Conservation (phyloP, 208 protist species). For the Crithidia thermophila region DNA sequence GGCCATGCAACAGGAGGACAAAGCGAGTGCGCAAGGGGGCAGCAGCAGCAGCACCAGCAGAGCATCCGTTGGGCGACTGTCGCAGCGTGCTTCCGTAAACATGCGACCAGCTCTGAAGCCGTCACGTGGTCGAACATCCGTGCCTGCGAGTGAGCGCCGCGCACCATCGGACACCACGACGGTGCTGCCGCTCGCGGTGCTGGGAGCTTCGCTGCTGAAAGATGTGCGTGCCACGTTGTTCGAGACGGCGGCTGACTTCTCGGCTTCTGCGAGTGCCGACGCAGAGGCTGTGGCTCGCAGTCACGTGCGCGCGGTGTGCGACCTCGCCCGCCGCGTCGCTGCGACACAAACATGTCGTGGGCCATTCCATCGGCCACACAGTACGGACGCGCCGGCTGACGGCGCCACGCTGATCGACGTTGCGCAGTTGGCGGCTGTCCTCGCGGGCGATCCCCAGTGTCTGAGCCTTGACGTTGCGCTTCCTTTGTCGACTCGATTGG, state of each 20-base stretch:
- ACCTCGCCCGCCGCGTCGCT: conserved; percentile 12
- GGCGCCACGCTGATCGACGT: conserved; percentile 9
- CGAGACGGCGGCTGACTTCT: conserved; percentile 6
- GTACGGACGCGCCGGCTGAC: too few relatives aligned
- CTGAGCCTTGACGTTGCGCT: conserved; percentile 24
- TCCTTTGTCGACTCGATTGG: conserved; percentile 18
- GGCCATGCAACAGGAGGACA: background rate
- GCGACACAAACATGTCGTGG: too few relatives aligned
- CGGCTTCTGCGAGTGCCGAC: conserved; percentile 6
- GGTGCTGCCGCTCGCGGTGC: conserved; percentile 8
- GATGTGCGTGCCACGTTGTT: conserved; percentile 19
- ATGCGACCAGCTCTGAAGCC: background rate
- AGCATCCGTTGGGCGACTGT: background rate
- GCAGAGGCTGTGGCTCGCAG: conserved; percentile 12
- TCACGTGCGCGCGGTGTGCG: conserved; percentile 31
- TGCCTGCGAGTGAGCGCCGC: background rate
- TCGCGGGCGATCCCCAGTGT: conserved; percentile 24
- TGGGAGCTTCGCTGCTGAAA: conserved; percentile 13
- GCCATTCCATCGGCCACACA: too few relatives aligned
- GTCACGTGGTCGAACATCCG: background rate
- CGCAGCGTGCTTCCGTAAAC: conserved; percentile 19
- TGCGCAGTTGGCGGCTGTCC: conserved; percentile 8
- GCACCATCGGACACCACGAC: background rate
- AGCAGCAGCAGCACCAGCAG: background rate
- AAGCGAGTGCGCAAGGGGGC: background rate